Percentiles rank a stretch among this genome's conserved stretches.
Evolutionary conservation across 2,329 filamentous ascomycete species (phyloP).

Genomic region (Juglanconis oblonga): DNA sequence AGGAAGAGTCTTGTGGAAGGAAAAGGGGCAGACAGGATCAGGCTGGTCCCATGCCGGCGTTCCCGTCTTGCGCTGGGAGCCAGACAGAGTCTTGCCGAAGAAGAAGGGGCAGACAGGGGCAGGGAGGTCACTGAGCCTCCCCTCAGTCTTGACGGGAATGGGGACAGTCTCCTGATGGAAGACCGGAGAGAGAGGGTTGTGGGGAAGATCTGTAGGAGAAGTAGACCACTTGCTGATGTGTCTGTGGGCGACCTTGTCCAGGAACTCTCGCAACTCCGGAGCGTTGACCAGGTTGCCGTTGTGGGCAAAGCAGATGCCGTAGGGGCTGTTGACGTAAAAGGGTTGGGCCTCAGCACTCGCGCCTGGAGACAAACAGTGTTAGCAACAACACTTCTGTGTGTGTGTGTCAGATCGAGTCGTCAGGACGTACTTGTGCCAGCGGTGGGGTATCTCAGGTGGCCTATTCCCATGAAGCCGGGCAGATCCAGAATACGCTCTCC

Average conservation of each 20-base stretch:
- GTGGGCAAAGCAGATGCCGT: constrained; percentile 76
- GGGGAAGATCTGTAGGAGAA: background rate
- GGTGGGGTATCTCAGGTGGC: constrained; percentile 85
- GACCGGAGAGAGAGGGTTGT: background rate
- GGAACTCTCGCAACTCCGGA: constrained; percentile 63
- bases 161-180: background rate
- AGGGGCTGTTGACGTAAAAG: constrained; percentile 87
- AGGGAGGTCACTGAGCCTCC: background rate
- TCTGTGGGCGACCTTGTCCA: constrained; percentile 76
- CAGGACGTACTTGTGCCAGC: constrained; percentile 63
- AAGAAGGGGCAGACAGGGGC: background rate
- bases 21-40: background rate
- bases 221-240: constrained; percentile 58
- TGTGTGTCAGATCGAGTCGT: background rate
- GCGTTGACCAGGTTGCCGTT: constrained; percentile 88
- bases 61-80: background rate
- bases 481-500: constrained; percentile 71
- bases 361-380: background rate
- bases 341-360: constrained; percentile 81
- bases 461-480: constrained; percentile 82
- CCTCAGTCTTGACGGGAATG: background rate
- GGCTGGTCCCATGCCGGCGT: background rate
- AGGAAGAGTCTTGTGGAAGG: background rate
- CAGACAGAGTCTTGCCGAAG: background rate
- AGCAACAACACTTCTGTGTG: background rate